A percentile compares a stretch with the other conserved stretches of the same genome.
Conservation (phyloP, 805 yeast genomes). For the Sugiyamaella floridensis region DNA sequence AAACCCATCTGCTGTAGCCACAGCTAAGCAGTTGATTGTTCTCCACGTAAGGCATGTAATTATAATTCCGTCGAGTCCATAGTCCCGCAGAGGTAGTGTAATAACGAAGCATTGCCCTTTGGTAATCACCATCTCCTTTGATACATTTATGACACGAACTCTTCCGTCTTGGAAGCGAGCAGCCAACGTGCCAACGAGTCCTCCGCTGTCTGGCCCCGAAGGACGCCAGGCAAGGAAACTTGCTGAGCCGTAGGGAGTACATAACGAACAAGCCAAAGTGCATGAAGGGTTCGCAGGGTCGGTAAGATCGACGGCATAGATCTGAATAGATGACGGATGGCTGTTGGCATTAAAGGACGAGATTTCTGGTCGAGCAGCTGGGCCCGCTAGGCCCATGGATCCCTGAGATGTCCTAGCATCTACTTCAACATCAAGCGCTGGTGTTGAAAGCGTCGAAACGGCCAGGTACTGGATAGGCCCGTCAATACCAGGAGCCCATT, state of each 20-base stretch:
- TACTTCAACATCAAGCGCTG: conserved; percentile 23
- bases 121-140: conserved; percentile 2
- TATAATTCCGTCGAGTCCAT: conserved; percentile 17
- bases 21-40: conserved; percentile 38
- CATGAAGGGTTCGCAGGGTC: not conserved
- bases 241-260: conserved; percentile 29
- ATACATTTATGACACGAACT: conserved; percentile 40
- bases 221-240: conserved; percentile 27
- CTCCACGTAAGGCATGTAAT: conserved; percentile 47
- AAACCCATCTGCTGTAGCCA: conserved; percentile 54
- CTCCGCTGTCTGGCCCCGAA: conserved; percentile 31
- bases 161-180: conserved; percentile 54
- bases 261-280: conserved; percentile 25
- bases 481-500: conserved; percentile 39
- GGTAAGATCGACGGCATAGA: conserved; percentile 23
- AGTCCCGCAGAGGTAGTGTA: conserved; percentile 4
- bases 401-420: not conserved
- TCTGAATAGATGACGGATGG: conserved; percentile 13
- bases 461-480: conserved; percentile 41
- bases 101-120: not conserved
- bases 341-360: conserved; percentile 10
- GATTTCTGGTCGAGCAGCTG: conserved; percentile 30
- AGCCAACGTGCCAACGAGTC: conserved; percentile 32
- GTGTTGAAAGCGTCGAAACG: conserved; percentile 39
- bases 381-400: conserved; percentile 17